Base-by-base conservation (phyloP, 306 rosid species). In the Hylodesmum podocarpum region DNA sequence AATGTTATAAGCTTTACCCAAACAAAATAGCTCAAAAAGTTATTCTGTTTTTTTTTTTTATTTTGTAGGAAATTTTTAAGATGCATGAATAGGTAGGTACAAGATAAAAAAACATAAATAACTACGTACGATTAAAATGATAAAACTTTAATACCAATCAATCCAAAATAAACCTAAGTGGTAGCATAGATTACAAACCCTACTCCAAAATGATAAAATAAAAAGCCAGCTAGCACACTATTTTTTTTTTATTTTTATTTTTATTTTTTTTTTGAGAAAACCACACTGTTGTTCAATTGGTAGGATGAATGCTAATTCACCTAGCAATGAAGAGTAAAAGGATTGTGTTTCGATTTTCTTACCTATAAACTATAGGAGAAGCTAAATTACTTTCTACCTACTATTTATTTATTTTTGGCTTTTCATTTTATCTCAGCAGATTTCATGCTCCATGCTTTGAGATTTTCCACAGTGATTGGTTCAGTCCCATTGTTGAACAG, bases 401-500 rank as follows among this genome's bases (percentile, higher is more conserved):
- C 21, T 13, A 12, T n/a, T n/a, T n/a, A 18, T 61, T 47, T 46
- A 49, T 29, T 54, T 31, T 0, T 12, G 6, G 31, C 2, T 66
- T 1, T 14, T 76, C 12, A 81, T 1, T 66, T 68, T 27, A 76
- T 53, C 4, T 16, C 10, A 54, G 90, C 92, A 21, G 44, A 27
- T 18, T 70, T 87, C 99, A 90, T 95, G 25, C 81, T 84, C 99
- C 99, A 95, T 5, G 96, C 97, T 3, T 29, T 70, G 18, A 92
- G 86, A 4, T 34, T 76, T 66, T 92, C 87, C 15, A 90, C 89
- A 0, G 78, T 84, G 70, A 95, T 78, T 0, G 84, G 65, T 82
- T 89, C 97, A 5, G 84, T 82, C 1, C 97, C 97, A 18, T 95
- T 95, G 86, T 95, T 95, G 82, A 95, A 95, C 39, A 85, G 83